Conservation (phyloP, 192 early-diverging fungal species). For the Mortierella antarctica region DNA sequence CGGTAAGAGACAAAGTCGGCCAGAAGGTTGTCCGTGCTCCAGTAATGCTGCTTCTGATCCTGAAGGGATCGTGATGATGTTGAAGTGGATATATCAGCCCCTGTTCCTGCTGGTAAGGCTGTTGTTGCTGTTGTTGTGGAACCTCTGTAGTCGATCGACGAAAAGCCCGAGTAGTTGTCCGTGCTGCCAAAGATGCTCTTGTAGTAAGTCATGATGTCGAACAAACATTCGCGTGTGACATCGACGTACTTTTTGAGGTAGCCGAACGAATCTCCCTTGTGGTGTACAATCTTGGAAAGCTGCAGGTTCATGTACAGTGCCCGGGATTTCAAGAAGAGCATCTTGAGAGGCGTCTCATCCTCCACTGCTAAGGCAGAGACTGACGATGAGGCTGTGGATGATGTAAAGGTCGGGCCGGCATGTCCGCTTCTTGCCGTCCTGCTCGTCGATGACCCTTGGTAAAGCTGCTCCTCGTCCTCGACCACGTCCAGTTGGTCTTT, state of each 20-base stretch:
- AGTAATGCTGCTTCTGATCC: slow-evolving; percentile 34
- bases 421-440: neutral
- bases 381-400: neutral
- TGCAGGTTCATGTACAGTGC: slow-evolving; percentile 68
- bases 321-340: slow-evolving; percentile 80
- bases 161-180: slow-evolving; percentile 31
- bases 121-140: slow-evolving; percentile 19
- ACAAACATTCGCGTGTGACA: slow-evolving; percentile 80
- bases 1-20: slow-evolving; percentile 71
- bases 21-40: slow-evolving; percentile 64
- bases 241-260: slow-evolving; percentile 83
- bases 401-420: neutral
- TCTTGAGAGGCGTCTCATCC: slow-evolving; percentile 75
- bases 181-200: slow-evolving; percentile 73
- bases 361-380: slow-evolving; percentile 3
- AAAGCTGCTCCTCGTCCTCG: slow-evolving; percentile 26
- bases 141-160: slow-evolving; percentile 5
- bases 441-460: neutral
- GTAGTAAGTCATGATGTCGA: slow-evolving; percentile 87
- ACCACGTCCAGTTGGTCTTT: slow-evolving; percentile 15
- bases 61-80: neutral
- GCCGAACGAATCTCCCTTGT: slow-evolving; percentile 65
- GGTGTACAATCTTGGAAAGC: slow-evolving; percentile 62
- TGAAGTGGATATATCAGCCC: neutral
- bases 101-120: neutral